Evolutionary conservation across 176 grass and related monocot genomes (phyloP).

Genomic region (Eleusine coracana): DNA sequence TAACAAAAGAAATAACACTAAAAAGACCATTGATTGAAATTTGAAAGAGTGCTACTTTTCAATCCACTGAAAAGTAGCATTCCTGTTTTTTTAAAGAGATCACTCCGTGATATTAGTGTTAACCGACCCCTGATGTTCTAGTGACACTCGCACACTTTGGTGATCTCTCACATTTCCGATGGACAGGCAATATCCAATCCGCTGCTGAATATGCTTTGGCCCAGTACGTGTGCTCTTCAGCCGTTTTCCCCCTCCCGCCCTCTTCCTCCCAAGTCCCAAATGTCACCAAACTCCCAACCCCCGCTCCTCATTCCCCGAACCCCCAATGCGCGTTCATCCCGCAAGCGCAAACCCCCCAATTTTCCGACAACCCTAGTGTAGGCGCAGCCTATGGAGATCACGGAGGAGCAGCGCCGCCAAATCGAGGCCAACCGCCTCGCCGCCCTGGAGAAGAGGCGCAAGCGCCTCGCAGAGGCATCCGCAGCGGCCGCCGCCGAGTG

Average conservation of each 20-base stretch:
- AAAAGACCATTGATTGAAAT: too few relatives aligned
- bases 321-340: not conserved
- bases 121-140: not conserved
- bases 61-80: too few relatives aligned
- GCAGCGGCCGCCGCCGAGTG: slow-evolving; percentile 12
- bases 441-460: slow-evolving; percentile 85
- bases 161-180: not conserved
- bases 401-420: slow-evolving; percentile 75
- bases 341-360: slow-evolving; percentile 2
- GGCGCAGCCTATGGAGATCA: slow-evolving; percentile 54
- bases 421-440: slow-evolving; percentile 79
- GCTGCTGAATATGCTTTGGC: not conserved
- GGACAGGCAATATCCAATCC: not conserved
- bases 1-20: too few relatives aligned
- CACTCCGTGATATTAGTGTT: not conserved
- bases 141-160: not conserved
- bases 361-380: not conserved
- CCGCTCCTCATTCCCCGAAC: not conserved
- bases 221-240: not conserved
- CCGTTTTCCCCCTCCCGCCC: not conserved
- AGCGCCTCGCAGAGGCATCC: slow-evolving; percentile 50
- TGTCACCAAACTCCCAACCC: too few relatives aligned
- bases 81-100: not conserved
- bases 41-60: too few relatives aligned
- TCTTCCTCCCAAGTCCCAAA: too few relatives aligned